Conservation (phyloP, 441 rosid species). For the Adansonia madagascariensis region DNA sequence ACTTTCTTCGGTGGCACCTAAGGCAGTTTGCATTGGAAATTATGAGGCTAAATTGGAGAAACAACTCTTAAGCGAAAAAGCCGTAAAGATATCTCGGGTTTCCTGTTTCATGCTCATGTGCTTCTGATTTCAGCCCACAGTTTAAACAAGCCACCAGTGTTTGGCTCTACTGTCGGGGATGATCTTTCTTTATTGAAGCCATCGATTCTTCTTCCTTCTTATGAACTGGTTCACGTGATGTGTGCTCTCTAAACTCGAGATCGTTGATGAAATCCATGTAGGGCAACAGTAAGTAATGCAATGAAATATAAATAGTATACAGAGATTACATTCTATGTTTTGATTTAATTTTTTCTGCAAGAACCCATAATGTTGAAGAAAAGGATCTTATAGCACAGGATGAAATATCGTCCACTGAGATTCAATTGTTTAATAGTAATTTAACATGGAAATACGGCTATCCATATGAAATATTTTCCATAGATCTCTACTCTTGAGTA, state of each 20-base stretch:
- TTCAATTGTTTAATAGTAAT: not conserved
- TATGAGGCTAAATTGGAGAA: not conserved
- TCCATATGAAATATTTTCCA: not conserved
- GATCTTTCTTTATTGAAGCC: not conserved
- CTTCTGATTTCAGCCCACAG: not conserved
- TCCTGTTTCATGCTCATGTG: not conserved
- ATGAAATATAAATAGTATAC: not conserved
- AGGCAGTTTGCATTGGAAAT: not conserved
- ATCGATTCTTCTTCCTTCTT: not conserved
- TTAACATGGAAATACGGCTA: not conserved
- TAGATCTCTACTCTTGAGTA: not conserved
- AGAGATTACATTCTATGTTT: not conserved
- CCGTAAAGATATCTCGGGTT: not conserved
- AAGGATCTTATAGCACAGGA: not conserved
- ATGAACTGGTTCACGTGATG: not conserved
- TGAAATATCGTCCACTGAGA: not conserved
- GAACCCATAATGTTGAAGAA: not conserved
- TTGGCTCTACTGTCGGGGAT: not conserved
- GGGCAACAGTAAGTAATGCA: not conserved
- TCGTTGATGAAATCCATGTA: not conserved
- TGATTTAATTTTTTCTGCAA: not conserved
- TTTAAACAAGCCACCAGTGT: not conserved
- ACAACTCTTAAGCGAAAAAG: not conserved
- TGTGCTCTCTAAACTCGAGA: not conserved
- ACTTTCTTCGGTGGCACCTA: not conserved